These are phyloP conservation scores for Colletotrichum costaricense DNA, from an alignment of 2,329 filamentous ascomycete genomes.

Conservation along the genomic window DNA sequence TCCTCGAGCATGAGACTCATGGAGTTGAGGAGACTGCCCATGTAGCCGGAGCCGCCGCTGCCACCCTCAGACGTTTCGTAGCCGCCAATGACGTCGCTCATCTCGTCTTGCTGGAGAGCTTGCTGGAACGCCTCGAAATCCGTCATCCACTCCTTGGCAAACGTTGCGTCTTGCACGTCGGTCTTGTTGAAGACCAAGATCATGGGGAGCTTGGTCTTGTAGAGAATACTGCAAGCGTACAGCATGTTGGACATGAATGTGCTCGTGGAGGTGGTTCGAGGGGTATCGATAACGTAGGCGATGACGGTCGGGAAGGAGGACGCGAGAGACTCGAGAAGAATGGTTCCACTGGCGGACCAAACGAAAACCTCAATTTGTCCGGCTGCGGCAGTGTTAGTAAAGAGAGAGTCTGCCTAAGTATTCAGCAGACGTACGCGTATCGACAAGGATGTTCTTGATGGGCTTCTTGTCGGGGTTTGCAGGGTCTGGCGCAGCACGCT, in stretches of 20 bases:
- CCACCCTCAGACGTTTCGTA: conserved; percentile 70
- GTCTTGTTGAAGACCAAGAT: conserved; percentile 99
- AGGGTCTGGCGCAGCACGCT: conserved; percentile 77
- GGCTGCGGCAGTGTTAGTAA: conserved; percentile 49
- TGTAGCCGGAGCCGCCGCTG: conserved; percentile 88
- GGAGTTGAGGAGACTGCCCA: conserved; percentile 94
- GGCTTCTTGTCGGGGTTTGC: conserved; percentile 69
- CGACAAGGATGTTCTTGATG: conserved; percentile 88
- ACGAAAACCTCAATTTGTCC: conserved; percentile 99
- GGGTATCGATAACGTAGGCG: conserved; percentile 97
- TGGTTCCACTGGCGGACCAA: conserved; percentile 95
- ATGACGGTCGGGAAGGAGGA: conserved; percentile 97
- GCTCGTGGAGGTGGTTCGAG: conserved; percentile 89
- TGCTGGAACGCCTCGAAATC: conserved; percentile 97
- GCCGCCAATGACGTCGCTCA: conserved; percentile 79
- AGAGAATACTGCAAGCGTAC: conserved; percentile 97
- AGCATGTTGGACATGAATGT: conserved; percentile 99
- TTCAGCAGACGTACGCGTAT: conserved; percentile 71
- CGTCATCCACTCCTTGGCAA: conserved; percentile 99
- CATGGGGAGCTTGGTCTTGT: conserved; percentile 99
- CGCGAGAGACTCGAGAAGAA: conserved; percentile 91
- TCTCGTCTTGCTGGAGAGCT: conserved; percentile 84
- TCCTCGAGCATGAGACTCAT: conserved; percentile 99
- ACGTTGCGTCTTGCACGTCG: conserved; percentile 89
- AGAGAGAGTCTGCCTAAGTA: too few relatives aligned